Conservation (phyloP, 1,284 basidiomycete species). For the Pholiota adiposa region DNA sequence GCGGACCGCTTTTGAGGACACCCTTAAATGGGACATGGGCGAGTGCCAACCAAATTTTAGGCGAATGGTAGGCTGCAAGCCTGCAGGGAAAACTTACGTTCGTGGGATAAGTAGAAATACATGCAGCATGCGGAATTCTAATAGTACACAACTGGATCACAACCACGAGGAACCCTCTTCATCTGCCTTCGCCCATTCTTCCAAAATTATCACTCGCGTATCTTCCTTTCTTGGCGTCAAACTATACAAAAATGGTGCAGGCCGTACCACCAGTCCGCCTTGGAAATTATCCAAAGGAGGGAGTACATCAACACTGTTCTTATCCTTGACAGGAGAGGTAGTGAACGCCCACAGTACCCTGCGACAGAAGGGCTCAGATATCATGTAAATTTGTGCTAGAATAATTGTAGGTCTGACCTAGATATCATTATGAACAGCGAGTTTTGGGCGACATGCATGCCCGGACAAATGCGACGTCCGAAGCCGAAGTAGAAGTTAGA, state of each 20-base stretch:
- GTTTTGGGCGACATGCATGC: constrained; percentile 45
- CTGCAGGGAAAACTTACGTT: too few species aligned
- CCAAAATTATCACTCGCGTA: neutral
- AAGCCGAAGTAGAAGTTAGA: constrained; percentile 47
- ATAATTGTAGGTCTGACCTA: constrained; percentile 22
- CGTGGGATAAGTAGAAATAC: too few species aligned
- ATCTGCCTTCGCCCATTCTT: neutral
- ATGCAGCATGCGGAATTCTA: too few species aligned
- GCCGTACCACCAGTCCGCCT: constrained; percentile 27
- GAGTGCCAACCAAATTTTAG: too few species aligned
- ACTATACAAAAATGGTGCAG: constrained; percentile 28
- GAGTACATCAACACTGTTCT: constrained; percentile 22
- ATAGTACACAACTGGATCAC: neutral
- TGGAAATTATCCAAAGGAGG: constrained; percentile 29
- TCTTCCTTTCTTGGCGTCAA: constrained; percentile 23
- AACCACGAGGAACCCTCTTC: neutral
- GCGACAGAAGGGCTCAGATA: neutral
- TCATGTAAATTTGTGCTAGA: constrained; percentile 9
- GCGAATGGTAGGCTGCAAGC: too few species aligned
- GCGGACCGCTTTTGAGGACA: too few species aligned
- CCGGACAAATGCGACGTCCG: constrained; percentile 49
- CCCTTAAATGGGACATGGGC: too few species aligned
- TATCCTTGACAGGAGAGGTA: constrained; percentile 26
- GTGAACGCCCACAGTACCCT: constrained; percentile 36
- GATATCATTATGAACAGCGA: constrained; percentile 30